Evolutionary conservation across 805 yeast genomes (phyloP), one percentile per base, ranked within the genome.

Genomic region (Candida loeiensis): DNA sequence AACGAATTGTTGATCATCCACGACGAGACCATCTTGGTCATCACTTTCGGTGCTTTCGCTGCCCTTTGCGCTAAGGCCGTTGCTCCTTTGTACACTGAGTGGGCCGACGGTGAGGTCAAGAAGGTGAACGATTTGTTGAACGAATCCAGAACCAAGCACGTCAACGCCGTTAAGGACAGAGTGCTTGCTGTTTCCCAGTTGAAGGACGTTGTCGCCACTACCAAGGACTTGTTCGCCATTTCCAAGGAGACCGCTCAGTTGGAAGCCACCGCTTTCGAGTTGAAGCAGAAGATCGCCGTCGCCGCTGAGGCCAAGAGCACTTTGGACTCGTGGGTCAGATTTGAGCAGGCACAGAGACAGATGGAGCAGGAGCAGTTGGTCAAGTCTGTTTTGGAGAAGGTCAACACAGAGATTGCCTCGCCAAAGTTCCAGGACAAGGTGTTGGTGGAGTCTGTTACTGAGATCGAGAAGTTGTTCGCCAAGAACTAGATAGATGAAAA

Each of bases 261-360:
- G 60, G 99, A 93, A 79, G 95, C 96, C 50, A 79, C 88, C 71
- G 80, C 91, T 42, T 93, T 90, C 61, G 95, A 86, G 73, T 79
- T 87, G 66, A 85, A 89, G 76, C 99, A 93, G 77, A 70, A 82
- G 63, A 89, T 87, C 52, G 89, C 82, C 48, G 78, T 89, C 53
- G 91, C 95, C 43, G 56, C 73, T 48, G 96, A 89, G 76, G 98
- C 98, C 60, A 89, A 85, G 75, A 73, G 93, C 43, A 95, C 91
- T 46, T 80, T 93, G 63, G 99, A 93, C 73, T 88, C 98, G 12
- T 93, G 99, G 99, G 97, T 90, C 57, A 87, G 98, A 80, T 86
- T 85, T 71, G 99, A 93, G 77, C 84, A 87, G 54, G 89, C 88
- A 64, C 93, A 90, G 54, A 91, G 97, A 76, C 95, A 88, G 76